Conservation (phyloP, 2,329 filamentous ascomycete genomes). For the Septoria linicola region DNA sequence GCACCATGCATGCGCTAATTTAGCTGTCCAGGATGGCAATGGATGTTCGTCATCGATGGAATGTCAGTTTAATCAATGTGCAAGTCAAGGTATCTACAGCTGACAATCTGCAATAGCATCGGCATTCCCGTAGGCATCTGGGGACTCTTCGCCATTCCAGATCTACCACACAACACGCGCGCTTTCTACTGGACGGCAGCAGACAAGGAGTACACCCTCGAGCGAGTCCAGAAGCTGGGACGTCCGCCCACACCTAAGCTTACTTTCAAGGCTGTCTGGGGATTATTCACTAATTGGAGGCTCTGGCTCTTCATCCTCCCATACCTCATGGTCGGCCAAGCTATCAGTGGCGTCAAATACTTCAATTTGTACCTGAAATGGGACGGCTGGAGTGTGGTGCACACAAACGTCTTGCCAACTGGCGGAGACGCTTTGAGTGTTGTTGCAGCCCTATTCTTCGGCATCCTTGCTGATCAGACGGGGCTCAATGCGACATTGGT, state of each 20-base stretch:
- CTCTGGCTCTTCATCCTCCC: conserved; percentile 17
- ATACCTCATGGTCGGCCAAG: conserved; percentile 16
- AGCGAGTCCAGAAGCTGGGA: conserved; percentile 15
- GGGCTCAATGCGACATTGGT: conserved; percentile 15
- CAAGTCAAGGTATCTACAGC: too few relatives aligned
- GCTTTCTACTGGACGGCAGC: conserved; percentile 48
- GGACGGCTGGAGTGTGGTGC: conserved; percentile 17
- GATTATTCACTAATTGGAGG: conserved; percentile 21
- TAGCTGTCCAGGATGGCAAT: conserved; percentile 26
- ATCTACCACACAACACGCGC: conserved; percentile 51
- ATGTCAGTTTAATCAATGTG: too few relatives aligned
- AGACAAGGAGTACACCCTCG: conserved; percentile 16
- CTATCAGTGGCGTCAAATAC: conserved; percentile 14
- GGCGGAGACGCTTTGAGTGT: conserved; percentile 20
- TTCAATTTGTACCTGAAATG: conserved; percentile 24
- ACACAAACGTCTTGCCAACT: conserved; percentile 18
- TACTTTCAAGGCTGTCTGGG: conserved; percentile 3
- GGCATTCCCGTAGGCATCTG: conserved; percentile 53
- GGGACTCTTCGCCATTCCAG: conserved; percentile 51
- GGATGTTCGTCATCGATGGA: conserved; percentile 53
- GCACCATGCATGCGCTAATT: too few relatives aligned
- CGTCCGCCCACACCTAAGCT: conserved; percentile 11
- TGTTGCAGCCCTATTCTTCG: conserved; percentile 15
- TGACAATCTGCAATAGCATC: too few relatives aligned
- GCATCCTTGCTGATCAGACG: conserved; percentile 15